Conservation (phyloP, 2,329 filamentous ascomycete species). For the Gnomoniopsis sp. region DNA sequence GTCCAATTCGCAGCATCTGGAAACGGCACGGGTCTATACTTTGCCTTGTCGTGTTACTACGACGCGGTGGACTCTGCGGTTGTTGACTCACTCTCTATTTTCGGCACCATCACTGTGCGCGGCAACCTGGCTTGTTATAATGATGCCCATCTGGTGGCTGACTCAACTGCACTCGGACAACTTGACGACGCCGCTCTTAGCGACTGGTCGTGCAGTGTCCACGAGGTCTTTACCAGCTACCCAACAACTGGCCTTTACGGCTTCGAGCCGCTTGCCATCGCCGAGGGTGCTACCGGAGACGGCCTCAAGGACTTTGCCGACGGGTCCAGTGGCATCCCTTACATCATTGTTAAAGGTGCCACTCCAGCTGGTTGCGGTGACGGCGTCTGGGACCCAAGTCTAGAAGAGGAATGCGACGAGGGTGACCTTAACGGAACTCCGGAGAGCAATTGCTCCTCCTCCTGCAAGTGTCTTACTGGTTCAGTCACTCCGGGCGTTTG, state of each 20-base stretch:
- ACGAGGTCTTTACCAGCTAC: slow-evolving; percentile 37
- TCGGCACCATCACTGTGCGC: slow-evolving; percentile 37
- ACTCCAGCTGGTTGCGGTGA: slow-evolving; percentile 39
- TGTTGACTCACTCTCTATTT: slow-evolving; percentile 27
- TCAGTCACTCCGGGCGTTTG: slow-evolving; percentile 25
- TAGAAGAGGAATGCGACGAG: slow-evolving; percentile 39
- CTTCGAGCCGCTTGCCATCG: slow-evolving; percentile 38
- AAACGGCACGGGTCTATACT: slow-evolving; percentile 35
- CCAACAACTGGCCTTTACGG: slow-evolving; percentile 31
- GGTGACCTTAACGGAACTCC: slow-evolving; percentile 29
- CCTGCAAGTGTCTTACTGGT: slow-evolving; percentile 35
- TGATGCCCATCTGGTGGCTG: slow-evolving; percentile 37
- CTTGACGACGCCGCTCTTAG: slow-evolving; percentile 35
- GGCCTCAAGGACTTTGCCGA: slow-evolving; percentile 34
- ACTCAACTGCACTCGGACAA: slow-evolving; percentile 27
- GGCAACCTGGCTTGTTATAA: slow-evolving; percentile 38
- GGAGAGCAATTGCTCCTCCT: slow-evolving; percentile 33
- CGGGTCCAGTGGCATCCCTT: slow-evolving; percentile 35
- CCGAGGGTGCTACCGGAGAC: slow-evolving; percentile 31
- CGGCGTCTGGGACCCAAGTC: slow-evolving; percentile 28
- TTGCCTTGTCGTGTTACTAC: slow-evolving; percentile 41
- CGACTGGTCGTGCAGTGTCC: slow-evolving; percentile 40
- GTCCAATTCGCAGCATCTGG: slow-evolving; percentile 33
- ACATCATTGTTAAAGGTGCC: slow-evolving; percentile 39
- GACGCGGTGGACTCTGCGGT: slow-evolving; percentile 21